Base-by-base conservation (phyloP, 2,329 filamentous ascomycete genomes). In the Didymella arachidicola region DNA sequence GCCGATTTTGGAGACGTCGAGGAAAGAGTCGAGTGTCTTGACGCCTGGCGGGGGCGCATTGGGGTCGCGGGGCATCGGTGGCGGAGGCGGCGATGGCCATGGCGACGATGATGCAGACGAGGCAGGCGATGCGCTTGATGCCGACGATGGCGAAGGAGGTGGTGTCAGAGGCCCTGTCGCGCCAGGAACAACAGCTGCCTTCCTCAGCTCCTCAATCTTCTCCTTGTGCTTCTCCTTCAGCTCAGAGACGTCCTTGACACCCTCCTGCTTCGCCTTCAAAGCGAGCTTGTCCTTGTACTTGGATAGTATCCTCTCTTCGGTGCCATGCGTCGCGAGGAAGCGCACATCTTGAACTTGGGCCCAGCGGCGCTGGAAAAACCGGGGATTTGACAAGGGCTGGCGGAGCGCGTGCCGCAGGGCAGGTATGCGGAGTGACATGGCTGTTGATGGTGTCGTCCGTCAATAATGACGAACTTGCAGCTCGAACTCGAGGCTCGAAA, bases 311-410 rank as follows among this genome's bases (percentile, higher is more conserved):
- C 84, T 83, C 57, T 86, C 84, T 45, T 88, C 83, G 57, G 86
- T 81, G 57, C 86, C 86, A 61, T 93, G 91, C 16, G 92, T 95
- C 61, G 90, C 90, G 44, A 97, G 85, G 82, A 94, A 96, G 64
- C 93, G 92, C 46, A 96, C 88, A 78, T 97, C 92, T 77, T 96
- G 92, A 29, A 97, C 93, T 71, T 92, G 92, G 2, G 94, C 94
- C 90, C 92, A 96, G 75, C 93, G 87, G 55, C 89, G 87, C 78
- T 97, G 94, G 53, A 59, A 64, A 32, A 66, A 47, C 18, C 72
- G 71, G 2, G 72, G 72, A 49, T 66, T 71, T 11, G 59, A 44
- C 38, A 72, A 65, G 16, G 73, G 69, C 42, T 74, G 73, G 34
- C 72, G 74, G 39, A 73, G 66, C 39, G 69, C 62, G 59, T 70